A percentile compares a stretch with the other conserved stretches of the same genome.
These are phyloP conservation scores for Boletus insuetus DNA, from an alignment of 768 basidiomycete species.

Conservation along the genomic window DNA sequence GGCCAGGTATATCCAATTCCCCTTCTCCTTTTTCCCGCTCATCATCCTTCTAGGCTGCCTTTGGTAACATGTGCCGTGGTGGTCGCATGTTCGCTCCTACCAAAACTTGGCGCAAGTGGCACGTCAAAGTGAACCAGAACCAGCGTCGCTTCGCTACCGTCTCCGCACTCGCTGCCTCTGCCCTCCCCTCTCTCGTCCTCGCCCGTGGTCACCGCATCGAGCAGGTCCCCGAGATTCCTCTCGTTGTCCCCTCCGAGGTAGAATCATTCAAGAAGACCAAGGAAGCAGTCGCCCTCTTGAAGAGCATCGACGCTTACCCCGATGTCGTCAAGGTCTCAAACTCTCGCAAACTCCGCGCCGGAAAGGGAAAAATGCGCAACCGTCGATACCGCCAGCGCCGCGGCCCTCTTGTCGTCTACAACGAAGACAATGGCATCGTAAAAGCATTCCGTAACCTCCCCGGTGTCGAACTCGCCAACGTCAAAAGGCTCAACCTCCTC, in stretches of 20 bases:
- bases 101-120: conserved; percentile 99
- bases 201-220: conserved; percentile 99
- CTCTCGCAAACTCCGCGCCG: conserved; percentile 94
- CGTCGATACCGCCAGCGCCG: conserved; percentile 96
- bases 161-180: conserved; percentile 96
- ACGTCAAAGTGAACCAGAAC: conserved; percentile 99
- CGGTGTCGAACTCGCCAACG: conserved; percentile 96
- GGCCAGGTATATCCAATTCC: conserved; percentile 62
- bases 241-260: conserved; percentile 75
- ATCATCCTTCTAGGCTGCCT: conserved; percentile 68
- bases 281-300: conserved; percentile 92
- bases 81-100: conserved; percentile 99
- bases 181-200: conserved; percentile 93
- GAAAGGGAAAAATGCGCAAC: conserved; percentile 96
- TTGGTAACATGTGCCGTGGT: conserved; percentile 99
- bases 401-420: conserved; percentile 96
- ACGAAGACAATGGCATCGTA: conserved; percentile 95
- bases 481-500: conserved; percentile 91
- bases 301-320: conserved; percentile 81
- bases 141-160: conserved; percentile 97
- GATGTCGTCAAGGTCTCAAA: conserved; percentile 98
- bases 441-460: conserved; percentile 99
- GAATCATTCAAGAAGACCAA: conserved; percentile 96
- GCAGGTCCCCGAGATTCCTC: conserved; percentile 92
- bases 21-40: neutral